These are phyloP conservation scores for Sinapis alba DNA, from an alignment of 441 rosid genomes.

Conservation along the genomic window DNA sequence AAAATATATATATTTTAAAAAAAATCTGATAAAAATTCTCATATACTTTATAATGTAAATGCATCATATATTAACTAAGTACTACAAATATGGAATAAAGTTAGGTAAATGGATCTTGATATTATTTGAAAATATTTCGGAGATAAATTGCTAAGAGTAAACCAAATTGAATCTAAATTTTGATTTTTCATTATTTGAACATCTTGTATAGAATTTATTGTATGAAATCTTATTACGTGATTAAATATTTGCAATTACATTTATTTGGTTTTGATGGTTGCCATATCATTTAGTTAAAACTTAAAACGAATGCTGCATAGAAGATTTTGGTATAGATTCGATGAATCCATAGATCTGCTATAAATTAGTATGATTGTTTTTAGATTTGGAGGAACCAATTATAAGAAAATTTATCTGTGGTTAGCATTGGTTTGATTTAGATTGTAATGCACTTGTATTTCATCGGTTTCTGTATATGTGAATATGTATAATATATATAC, in stretches of 20 bases:
- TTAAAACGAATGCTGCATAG: background rate
- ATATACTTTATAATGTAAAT: no score
- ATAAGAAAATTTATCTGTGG: background rate
- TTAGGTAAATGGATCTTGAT: background rate
- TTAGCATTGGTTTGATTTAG: no score
- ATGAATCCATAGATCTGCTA: background rate
- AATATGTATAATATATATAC: no score
- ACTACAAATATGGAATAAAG: no score
- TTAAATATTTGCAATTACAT: no score
- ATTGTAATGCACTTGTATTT: background rate
- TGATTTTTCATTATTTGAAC: background rate
- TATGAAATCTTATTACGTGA: background rate
- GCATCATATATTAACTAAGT: no score
- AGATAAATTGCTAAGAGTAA: background rate
- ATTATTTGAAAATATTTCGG: background rate
- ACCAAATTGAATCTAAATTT: background rate
- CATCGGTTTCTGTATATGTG: no score
- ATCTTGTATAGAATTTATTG: background rate
- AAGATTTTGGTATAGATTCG: background rate
- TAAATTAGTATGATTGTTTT: background rate
- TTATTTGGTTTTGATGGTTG: background rate
- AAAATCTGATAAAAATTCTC: no score
- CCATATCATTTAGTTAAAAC: background rate
- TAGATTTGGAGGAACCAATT: background rate
- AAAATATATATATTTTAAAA: no score